Conservation (phyloP, 495 filamentous ascomycete genomes). For the Aspergillus ostianus region DNA sequence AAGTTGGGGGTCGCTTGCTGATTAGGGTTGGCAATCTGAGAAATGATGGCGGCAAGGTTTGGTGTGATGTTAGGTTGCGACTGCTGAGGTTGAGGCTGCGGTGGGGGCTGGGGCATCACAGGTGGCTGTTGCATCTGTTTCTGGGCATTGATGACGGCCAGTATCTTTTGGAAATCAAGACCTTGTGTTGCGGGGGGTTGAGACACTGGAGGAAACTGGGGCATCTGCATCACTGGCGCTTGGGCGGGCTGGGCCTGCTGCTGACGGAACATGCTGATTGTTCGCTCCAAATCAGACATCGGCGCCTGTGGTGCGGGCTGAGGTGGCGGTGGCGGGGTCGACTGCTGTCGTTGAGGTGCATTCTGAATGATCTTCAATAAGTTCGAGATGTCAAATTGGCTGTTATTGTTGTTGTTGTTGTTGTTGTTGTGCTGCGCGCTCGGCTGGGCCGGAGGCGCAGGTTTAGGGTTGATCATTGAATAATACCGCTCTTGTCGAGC, state of each 20-base stretch:
- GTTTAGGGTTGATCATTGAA: constrained; percentile 38
- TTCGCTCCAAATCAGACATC: constrained; percentile 39
- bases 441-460: constrained; percentile 26
- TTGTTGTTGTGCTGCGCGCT: constrained; percentile 11
- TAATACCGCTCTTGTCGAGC: constrained; percentile 47
- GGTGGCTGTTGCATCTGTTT: constrained; percentile 33
- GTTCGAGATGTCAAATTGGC: constrained; percentile 44
- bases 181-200: constrained; percentile 24
- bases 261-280: constrained; percentile 45
- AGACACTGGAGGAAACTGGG: constrained; percentile 17
- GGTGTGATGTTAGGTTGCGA: constrained; percentile 32
- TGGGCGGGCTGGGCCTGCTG: constrained; percentile 23
- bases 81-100: background rate
- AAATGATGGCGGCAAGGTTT: constrained; percentile 50
- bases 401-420: constrained; percentile 5
- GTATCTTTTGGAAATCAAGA: constrained; percentile 36
- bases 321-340: constrained; percentile 26
- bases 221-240: constrained; percentile 22
- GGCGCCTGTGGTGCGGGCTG: constrained; percentile 27
- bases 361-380: constrained; percentile 48
- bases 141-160: constrained; percentile 36
- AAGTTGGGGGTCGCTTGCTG: constrained; percentile 22
- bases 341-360: constrained; percentile 30
- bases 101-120: constrained; percentile 25
- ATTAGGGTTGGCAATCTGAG: constrained; percentile 42